Base-by-base conservation (phyloP, 2,329 filamentous ascomycete genomes). In the Pseudogymnoascus sp. region DNA sequence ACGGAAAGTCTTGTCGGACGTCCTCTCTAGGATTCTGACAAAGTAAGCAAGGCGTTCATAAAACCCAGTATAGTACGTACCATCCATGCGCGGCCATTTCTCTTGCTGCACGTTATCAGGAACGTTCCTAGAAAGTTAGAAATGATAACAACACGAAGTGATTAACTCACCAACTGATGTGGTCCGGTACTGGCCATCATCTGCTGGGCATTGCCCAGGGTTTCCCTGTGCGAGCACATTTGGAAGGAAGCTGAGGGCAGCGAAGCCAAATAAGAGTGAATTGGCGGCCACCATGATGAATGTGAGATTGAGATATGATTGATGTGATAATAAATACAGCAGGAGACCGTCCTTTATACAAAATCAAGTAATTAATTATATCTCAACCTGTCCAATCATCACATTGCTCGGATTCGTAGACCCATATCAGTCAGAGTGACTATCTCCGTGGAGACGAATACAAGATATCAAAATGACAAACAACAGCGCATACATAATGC, bases 291-390 rank as follows among this genome's bases (percentile, higher is more conserved):
- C 61, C 62, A 8, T 54, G 31, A 37, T 60, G 60, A 36, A n/a
- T 59, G 40, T 63, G 62, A 31, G 62, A 61, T 44, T 63, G 60
- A 31, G 60, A 41, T 15, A 58, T 58, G 57, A 61, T 63, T n/a
- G 39, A 35, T 15, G 54, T 37, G 35, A 37, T 13, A 37, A 37
- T 37, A 6, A 37, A 37, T 37, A 37, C 13, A 37, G 35, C n/a
- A 37, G 35, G 35, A 37, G 35, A 6, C 35, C 1, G 7, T 13
- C 13, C 35, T 37, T 37, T 37, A 15, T 37, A 37, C 5, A 37
- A 37, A 37, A 37, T 15, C 5, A 37, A 37, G n/a, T n/a, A 5
- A n/a, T 5, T 15, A 37, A 37, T 37, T 37, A 11, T 37, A 37
- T 13, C 3, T n/a, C 5, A n/a, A 4, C 13, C n/a, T 37, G 35